Evolutionary conservation across 148 eudicot species (phyloP), one percentile per base, ranked within the genome.

Genomic region (Cornus florida): DNA sequence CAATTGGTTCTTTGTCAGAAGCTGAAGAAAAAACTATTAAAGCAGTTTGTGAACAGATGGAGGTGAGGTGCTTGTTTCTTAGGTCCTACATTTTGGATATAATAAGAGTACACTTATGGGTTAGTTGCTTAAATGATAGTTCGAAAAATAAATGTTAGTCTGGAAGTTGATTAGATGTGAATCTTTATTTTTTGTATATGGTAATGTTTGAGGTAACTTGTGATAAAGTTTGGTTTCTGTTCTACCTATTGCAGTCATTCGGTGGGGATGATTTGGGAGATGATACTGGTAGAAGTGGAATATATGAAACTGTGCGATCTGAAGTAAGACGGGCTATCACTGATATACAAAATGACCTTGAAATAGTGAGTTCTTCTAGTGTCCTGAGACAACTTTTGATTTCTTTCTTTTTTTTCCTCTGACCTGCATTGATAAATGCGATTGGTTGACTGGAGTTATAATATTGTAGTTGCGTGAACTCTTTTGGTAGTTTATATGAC

Each of bases 21-120:
- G 89, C 89, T 57, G 97, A 95, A 86, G 97, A 93, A 86, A 95
- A 85, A 81, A 89, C 90, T 78, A 82, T 87, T 53, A 86, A 70
- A 82, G 88, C 92, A 80, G 88, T 90, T 78, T 83, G 78, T 82
- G 91, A 89, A 79, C 91, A 90, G 75, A 76, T 80, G 83, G 87
- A 86, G 86, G 97, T 95, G 70, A 75, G 86, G 71, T 72, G 4
- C 46, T 71, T 59, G 65, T 56, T 71, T 23, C 22, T 39, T 60
- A 6, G 33, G 57, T 43, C 62, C 62, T 57, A 41, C 22, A 73
- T 7, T 67, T 76, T 76, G 69, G 62, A 57, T 57, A 57, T 11
- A 13, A 57, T 14, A 4, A 13, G 20, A 57, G 17, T 57, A 19
- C 5, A 13, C 19, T 57, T 43, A 43, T 14, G n/a, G 8, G 20